Percentiles rank a stretch among this genome's conserved stretches.
Evolutionary conservation across 208 protist species (phyloP).

Genomic region (Trypanosomatidae sp.): DNA sequence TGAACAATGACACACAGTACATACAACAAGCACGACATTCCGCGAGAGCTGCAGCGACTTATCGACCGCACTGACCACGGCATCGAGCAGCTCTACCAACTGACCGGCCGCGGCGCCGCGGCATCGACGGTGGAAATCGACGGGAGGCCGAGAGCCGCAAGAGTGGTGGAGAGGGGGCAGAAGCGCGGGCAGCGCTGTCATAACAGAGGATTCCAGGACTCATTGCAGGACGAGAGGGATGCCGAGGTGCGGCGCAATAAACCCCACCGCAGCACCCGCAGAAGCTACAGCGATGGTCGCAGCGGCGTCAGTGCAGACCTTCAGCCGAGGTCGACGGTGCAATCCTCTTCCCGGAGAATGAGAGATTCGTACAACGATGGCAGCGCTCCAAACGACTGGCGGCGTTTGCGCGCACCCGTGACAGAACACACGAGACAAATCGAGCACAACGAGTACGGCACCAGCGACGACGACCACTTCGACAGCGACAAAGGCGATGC

Average conservation of each 20-base stretch:
- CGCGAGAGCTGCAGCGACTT: conserved; percentile 36
- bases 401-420: neutral
- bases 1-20: conserved; percentile 1
- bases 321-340: neutral
- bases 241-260: neutral
- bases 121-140: neutral
- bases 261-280: neutral
- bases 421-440: neutral
- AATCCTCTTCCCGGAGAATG: neutral
- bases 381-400: neutral
- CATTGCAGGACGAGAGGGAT: neutral
- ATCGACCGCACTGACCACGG: conserved; percentile 69
- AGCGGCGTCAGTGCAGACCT: neutral
- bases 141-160: neutral
- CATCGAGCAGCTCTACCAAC: conserved; percentile 65
- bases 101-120: conserved; percentile 14
- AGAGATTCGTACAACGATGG: neutral
- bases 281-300: neutral
- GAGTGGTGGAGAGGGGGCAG: neutral
- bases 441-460: neutral
- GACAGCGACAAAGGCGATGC: neutral
- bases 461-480: neutral
- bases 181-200: neutral
- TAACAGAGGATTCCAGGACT: too few relatives aligned
- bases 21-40: conserved; percentile 32